Evolutionary conservation across 2,329 filamentous ascomycete genomes (phyloP), one percentile per base, ranked within the genome.

Genomic region (Fusarium verticillioides): DNA sequence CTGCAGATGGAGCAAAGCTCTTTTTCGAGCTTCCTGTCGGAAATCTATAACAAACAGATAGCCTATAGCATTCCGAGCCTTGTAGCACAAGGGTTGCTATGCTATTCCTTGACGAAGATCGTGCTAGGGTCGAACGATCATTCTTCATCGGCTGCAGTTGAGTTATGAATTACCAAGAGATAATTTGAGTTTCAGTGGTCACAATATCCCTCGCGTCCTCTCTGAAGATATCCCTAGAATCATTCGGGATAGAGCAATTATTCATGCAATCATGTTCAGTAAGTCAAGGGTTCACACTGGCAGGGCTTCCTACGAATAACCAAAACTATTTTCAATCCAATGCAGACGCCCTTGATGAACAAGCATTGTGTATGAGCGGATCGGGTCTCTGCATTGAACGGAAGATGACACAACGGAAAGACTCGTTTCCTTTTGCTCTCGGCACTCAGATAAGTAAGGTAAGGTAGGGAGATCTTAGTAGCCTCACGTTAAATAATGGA

Each of bases 41-140:
- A 58, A 47, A 46, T 52, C 69, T 72, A 52, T 57, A 66, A 66
- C 57, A 70, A 62, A 70, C n/a, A 49, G 58, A 63, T 52, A 57
- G 23, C 66, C 32, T 44, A 53, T 40, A 34, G 47, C 30, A 46
- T 58, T 46, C 46, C 52, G 36, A 37, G 30, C 40, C 43, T 26
- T 52, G 46, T 37, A 54, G 47, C 40, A 43, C 58, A 60, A 34
- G 39, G 34, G 23, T 52, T 46, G 34, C 43, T 23, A 53, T 59
- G 36, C 28, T 52, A 26, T 16, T 52, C 64, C 39, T 67, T 50
- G 63, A 49, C 49, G 30, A 28, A 54, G 53, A 71, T 71, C 47
- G 47, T 53, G 40, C 53, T 56, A 43, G 63, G 46, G 30, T 60
- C 62, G 26, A 66, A 66, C 58, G 46, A 73, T 73, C 70, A 44